These are phyloP conservation scores for Mycena floridula DNA, from an alignment of 768 basidiomycete genomes.

Conservation along the genomic window DNA sequence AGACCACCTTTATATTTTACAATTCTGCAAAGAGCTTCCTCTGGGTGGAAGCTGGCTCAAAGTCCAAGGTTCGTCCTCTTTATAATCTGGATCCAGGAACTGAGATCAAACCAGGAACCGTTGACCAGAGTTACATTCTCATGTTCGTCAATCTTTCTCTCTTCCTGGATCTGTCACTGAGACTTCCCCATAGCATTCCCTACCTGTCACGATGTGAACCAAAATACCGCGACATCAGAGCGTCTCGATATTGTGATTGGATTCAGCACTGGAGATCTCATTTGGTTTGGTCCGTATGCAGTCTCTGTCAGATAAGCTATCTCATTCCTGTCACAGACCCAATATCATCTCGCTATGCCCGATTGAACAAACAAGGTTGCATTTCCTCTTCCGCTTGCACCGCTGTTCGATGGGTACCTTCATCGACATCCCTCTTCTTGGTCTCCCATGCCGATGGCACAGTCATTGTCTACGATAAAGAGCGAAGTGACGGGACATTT, in stretches of 20 bases:
- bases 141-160: too few species aligned
- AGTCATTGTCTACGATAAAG: constrained; percentile 85
- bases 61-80: constrained; percentile 58
- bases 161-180: too few species aligned
- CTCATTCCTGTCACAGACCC: constrained; percentile 49
- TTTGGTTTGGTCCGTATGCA: constrained; percentile 76
- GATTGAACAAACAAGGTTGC: constrained; percentile 84
- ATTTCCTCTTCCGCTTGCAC: constrained; percentile 80
- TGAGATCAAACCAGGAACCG: constrained; percentile 57
- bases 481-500: constrained; percentile 81
- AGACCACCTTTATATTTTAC: constrained; percentile 81
- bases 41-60: constrained; percentile 84
- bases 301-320: too few species aligned
- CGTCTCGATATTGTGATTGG: constrained; percentile 87
- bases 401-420: constrained; percentile 86
- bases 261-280: constrained; percentile 88
- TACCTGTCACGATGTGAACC: constrained; percentile 88
- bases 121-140: constrained; percentile 82
- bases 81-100: too few species aligned
- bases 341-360: constrained; percentile 71
- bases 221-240: constrained; percentile 68
- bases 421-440: constrained; percentile 73
- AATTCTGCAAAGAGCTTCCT: constrained; percentile 79
- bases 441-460: constrained; percentile 88
- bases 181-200: too few species aligned